Evolutionary conservation across 371 early-diverging fungal genomes (phyloP).

Genomic region (Capniomyces stellatus): DNA sequence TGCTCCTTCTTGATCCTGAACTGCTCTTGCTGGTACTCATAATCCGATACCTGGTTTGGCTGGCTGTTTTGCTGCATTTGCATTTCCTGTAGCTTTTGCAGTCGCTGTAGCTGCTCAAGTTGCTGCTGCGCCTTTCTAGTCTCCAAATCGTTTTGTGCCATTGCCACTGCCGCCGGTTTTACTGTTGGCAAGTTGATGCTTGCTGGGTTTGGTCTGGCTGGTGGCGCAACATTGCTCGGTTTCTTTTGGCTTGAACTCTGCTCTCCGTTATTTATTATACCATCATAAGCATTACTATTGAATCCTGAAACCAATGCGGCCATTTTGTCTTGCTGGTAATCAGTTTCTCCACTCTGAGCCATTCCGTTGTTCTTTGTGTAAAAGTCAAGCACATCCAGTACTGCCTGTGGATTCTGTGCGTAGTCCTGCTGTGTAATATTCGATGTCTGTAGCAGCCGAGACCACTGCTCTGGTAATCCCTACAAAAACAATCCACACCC

Average conservation of each 20-base stretch:
- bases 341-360: constrained; percentile 1
- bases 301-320: background rate
- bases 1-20: background rate
- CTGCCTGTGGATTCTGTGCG: constrained; percentile 91
- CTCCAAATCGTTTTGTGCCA: background rate
- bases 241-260: background rate
- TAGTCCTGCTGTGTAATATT: constrained; percentile 90
- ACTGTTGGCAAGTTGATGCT: constrained; percentile 17
- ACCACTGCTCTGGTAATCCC: constrained; percentile 89
- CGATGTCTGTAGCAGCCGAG: constrained; percentile 66
- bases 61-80: background rate
- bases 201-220: constrained; percentile 3
- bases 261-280: background rate
- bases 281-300: background rate
- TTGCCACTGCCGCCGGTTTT: constrained; percentile 17
- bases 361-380: constrained; percentile 57
- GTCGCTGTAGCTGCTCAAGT: constrained; percentile 3
- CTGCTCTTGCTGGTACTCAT: background rate
- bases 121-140: constrained; percentile 3
- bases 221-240: background rate
- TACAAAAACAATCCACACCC: too few species aligned
- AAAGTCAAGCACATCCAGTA: constrained; percentile 88
- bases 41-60: background rate
- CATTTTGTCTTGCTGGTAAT: background rate
- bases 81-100: background rate